These are phyloP conservation scores for Globisporangium solare DNA, from an alignment of 352 stramenopile genomes.

Conservation along the genomic window DNA sequence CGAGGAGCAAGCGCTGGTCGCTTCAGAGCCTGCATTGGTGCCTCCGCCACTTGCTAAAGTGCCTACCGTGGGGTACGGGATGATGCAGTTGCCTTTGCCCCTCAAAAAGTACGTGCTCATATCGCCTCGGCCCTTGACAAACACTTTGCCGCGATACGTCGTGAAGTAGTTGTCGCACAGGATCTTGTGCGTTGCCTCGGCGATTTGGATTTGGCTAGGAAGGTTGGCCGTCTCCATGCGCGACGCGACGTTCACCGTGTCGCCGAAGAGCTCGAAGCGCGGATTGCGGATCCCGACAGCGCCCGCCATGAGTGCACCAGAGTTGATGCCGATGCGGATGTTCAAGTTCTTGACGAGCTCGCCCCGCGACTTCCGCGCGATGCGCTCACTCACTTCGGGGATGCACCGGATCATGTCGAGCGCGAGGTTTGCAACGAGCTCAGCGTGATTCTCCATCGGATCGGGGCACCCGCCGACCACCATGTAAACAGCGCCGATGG, in stretches of 20 bases:
- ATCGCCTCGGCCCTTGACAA: slow-evolving; percentile 75
- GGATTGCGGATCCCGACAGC: slow-evolving; percentile 83
- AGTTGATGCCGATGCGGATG: slow-evolving; percentile 87
- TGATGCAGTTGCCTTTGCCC: slow-evolving; percentile 51
- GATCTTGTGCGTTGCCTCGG: slow-evolving; percentile 54
- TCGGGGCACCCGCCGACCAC: slow-evolving; percentile 79
- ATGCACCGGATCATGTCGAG: slow-evolving; percentile 79
- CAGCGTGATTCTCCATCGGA: slow-evolving; percentile 62
- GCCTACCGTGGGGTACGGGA: slow-evolving; percentile 33
- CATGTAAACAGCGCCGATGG: slow-evolving; percentile 89
- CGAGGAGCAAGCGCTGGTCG: neutral
- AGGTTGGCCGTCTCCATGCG: slow-evolving; percentile 85
- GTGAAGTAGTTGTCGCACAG: slow-evolving; percentile 72
- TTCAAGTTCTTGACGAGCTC: slow-evolving; percentile 68
- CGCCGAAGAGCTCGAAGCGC: slow-evolving; percentile 86
- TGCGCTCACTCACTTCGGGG: slow-evolving; percentile 65
- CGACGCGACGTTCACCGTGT: slow-evolving; percentile 84
- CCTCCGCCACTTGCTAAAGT: neutral
- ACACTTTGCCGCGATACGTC: slow-evolving; percentile 64
- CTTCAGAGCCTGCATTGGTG: too few relatives aligned
- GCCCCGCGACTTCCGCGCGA: slow-evolving; percentile 68
- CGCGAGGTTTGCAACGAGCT: slow-evolving; percentile 76
- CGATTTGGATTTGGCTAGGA: slow-evolving; percentile 79
- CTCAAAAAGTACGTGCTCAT: slow-evolving; percentile 84
- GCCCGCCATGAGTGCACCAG: slow-evolving; percentile 75